These are phyloP conservation scores for Pseudogymnoascus sp. DNA, from an alignment of 2,329 filamentous ascomycete genomes.

Conservation along the genomic window DNA sequence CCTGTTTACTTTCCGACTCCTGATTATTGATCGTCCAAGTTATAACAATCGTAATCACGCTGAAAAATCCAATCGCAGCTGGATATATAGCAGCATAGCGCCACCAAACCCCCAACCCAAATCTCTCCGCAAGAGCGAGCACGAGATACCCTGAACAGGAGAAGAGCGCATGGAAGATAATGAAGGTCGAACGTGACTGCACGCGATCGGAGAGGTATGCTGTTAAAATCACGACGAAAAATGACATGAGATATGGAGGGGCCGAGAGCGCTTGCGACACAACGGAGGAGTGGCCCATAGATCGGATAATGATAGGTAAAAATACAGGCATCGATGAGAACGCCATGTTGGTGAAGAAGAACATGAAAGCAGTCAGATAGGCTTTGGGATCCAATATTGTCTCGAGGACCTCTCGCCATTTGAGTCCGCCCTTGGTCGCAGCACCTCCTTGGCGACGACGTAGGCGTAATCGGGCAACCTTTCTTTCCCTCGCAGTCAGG, in stretches of 20 bases:
- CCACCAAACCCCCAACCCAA: conserved; percentile 37
- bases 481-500: conserved; percentile 56
- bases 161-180: conserved; percentile 62
- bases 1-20: conserved; percentile 58
- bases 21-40: conserved; percentile 90
- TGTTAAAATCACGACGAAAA: conserved; percentile 63
- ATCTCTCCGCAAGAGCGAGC: conserved; percentile 53
- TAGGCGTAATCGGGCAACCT: conserved; percentile 65
- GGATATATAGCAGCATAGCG: conserved; percentile 75
- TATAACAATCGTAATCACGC: conserved; percentile 75
- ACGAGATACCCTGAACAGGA: conserved; percentile 56
- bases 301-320: conserved; percentile 69
- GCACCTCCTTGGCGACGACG: conserved; percentile 28
- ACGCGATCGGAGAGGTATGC: conserved; percentile 65
- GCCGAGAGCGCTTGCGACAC: conserved; percentile 72
- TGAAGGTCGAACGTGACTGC: conserved; percentile 55
- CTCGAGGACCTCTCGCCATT: conserved; percentile 50
- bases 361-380: conserved; percentile 74
- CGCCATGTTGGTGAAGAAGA: conserved; percentile 81
- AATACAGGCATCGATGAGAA: conserved; percentile 86
- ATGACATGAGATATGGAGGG: conserved; percentile 74
- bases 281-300: conserved; percentile 66
- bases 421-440: conserved; percentile 34
- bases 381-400: conserved; percentile 60
- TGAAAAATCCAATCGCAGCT: conserved; percentile 75